Evolutionary conservation across 176 grass and related monocot genomes (phyloP).

Genomic region (Urochloa ruziziensis): DNA sequence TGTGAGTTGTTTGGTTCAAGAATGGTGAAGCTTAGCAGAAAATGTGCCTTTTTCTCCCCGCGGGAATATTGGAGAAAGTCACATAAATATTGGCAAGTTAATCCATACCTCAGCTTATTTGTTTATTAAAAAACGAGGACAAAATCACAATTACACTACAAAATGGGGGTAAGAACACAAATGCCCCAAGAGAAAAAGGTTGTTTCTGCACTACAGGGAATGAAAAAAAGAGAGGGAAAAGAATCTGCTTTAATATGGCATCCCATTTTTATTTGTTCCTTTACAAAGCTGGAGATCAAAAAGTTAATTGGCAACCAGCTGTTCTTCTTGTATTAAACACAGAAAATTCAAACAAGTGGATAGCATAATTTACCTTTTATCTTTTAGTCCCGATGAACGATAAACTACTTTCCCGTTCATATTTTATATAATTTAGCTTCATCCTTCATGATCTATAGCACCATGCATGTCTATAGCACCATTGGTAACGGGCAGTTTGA

Average conservation of each 20-base stretch:
- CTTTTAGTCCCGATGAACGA: neutral
- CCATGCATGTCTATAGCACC: neutral
- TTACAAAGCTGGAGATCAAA: neutral
- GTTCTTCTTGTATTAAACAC: neutral
- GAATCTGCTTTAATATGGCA: neutral
- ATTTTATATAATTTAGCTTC: neutral
- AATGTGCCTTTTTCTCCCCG: neutral
- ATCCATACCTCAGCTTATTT: neutral
- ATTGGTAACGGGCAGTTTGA: neutral
- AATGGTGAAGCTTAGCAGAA: neutral
- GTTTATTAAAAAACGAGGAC: neutral
- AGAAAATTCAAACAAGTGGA: slow-evolving; percentile 12
- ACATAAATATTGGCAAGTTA: neutral
- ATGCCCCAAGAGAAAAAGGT: neutral
- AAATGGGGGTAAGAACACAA: too few relatives aligned
- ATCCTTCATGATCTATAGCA: neutral
- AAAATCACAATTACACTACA: too few relatives aligned
- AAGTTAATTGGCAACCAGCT: neutral
- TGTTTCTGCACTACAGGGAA: neutral
- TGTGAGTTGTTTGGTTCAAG: neutral
- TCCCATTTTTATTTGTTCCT: neutral
- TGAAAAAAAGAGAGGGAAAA: neutral
- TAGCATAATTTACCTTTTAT: neutral
- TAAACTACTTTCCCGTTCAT: neutral
- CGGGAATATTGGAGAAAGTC: neutral